These are phyloP conservation scores for Chloranthus sessilifolius DNA, from an alignment of 164 flowering plant genomes.

Conservation along the genomic window DNA sequence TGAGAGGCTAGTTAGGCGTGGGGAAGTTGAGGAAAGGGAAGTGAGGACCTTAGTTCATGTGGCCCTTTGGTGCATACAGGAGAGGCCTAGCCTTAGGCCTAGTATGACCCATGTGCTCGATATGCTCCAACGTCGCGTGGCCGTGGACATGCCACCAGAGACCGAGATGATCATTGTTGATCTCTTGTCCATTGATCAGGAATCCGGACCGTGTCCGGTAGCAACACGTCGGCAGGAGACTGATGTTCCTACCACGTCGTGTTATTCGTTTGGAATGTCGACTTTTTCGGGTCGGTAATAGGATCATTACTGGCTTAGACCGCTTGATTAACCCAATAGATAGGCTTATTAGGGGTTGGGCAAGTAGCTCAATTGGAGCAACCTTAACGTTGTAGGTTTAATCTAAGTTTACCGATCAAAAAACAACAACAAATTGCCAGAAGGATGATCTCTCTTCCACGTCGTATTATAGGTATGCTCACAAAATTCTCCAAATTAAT, in stretches of 20 bases:
- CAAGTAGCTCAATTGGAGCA: no score
- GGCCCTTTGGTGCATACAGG: constrained; percentile 90
- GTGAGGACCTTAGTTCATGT: constrained; percentile 45
- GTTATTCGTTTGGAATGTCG: constrained; percentile 22
- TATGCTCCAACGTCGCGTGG: constrained; percentile 65
- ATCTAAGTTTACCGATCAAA: no score
- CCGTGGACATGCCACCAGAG: constrained; percentile 62
- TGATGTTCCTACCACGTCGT: constrained; percentile 10
- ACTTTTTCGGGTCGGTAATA: constrained; percentile 32
- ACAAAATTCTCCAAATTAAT: no score
- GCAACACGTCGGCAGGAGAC: background rate
- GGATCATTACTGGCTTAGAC: no score
- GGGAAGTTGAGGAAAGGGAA: constrained; percentile 46
- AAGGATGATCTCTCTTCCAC: constrained; percentile 4
- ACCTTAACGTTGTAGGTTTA: no score
- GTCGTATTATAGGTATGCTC: constrained; percentile 15
- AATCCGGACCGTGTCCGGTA: background rate
- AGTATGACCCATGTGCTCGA: constrained; percentile 67
- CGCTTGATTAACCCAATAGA: no score
- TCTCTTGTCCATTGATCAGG: constrained; percentile 38
- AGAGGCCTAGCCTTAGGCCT: constrained; percentile 61
- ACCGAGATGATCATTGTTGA: constrained; percentile 64
- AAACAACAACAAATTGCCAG: background rate
- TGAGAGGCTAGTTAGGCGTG: constrained; percentile 29
- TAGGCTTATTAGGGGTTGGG: no score